Conservation (phyloP, 2,329 filamentous ascomycete genomes). For the Alternaria hordeiaustralica region DNA sequence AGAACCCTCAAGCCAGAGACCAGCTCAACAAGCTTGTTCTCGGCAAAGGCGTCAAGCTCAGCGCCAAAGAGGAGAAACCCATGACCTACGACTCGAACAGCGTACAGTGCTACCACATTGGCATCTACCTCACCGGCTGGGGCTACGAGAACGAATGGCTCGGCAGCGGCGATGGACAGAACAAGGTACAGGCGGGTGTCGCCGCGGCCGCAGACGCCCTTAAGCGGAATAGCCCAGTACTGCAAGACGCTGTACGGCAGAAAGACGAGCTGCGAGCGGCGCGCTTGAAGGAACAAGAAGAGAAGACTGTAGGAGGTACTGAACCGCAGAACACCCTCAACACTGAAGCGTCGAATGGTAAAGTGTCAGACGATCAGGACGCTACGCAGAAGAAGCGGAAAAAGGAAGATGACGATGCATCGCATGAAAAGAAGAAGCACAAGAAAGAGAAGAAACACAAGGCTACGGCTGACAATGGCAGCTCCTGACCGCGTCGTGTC, state of each 20-base stretch:
- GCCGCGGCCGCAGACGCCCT: constrained; percentile 71
- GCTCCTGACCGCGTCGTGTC: neutral
- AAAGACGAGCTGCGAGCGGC: constrained; percentile 30
- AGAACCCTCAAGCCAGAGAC: constrained; percentile 49
- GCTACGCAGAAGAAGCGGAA: constrained; percentile 12
- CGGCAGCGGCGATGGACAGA: constrained; percentile 67
- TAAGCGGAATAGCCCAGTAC: constrained; percentile 48
- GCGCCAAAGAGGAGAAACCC: constrained; percentile 59
- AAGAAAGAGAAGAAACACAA: constrained; percentile 12
- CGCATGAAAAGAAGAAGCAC: constrained; percentile 22
- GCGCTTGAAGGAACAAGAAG: constrained; percentile 22
- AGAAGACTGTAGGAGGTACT: constrained; percentile 11
- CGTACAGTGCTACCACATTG: constrained; percentile 67
- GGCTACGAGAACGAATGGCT: constrained; percentile 69
- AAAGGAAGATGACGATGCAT: neutral
- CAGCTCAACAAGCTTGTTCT: constrained; percentile 47
- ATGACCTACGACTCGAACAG: constrained; percentile 59
- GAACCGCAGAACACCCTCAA: constrained; percentile 1
- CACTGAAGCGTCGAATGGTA: constrained; percentile 31
- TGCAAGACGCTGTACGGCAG: constrained; percentile 23
- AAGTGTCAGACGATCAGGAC: neutral
- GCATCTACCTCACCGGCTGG: constrained; percentile 71
- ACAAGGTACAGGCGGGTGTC: constrained; percentile 72
- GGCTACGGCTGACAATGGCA: constrained; percentile 6
- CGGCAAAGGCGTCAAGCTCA: constrained; percentile 44